phyloP scores from a whole-genome alignment of 2,329 filamentous ascomycete genomes.

The Colletotrichum sp. region DNA sequence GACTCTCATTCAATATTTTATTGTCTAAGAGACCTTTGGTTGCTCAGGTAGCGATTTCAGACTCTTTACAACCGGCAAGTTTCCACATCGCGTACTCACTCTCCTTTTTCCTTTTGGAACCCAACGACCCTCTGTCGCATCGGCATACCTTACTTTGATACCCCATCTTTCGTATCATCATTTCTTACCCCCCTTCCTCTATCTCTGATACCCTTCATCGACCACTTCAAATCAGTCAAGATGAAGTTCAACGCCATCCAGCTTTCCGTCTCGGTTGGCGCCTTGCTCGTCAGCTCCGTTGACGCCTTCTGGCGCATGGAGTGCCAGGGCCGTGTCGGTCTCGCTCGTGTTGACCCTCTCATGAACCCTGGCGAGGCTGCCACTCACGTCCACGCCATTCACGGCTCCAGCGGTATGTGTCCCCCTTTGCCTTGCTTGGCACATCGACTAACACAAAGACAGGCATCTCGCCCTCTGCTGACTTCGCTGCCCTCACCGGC shows the following conservation, averaged over 20 bases:
- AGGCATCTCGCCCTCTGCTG: conserved; percentile 71
- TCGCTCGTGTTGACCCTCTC: conserved; percentile 80
- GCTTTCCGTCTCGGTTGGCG: background rate
- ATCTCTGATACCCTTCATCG: conserved; percentile 19
- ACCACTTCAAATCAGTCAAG: background rate
- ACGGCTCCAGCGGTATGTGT: conserved; percentile 76
- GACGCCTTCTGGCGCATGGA: conserved; percentile 90
- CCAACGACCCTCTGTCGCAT: conserved; percentile 23
- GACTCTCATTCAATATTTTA: background rate
- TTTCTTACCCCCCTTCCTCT: background rate
- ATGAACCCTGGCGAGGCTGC: conserved; percentile 65
- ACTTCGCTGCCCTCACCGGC: conserved; percentile 59
- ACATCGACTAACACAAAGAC: conserved; percentile 23
- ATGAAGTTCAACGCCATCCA: background rate
- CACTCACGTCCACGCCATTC: conserved; percentile 75
- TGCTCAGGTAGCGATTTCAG: background rate
- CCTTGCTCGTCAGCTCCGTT: conserved; percentile 33
- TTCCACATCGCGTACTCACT: background rate
- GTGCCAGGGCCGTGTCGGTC: conserved; percentile 72
- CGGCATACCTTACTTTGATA: conserved; percentile 5
- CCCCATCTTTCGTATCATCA: conserved; percentile 14
- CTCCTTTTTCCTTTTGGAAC: background rate
- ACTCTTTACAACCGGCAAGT: background rate
- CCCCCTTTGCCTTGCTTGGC: background rate
- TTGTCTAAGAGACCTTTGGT: background rate